Evolutionary conservation across 2,329 filamentous ascomycete species (phyloP), one percentile per base, ranked within the genome.

Genomic region (Venturia asperata): DNA sequence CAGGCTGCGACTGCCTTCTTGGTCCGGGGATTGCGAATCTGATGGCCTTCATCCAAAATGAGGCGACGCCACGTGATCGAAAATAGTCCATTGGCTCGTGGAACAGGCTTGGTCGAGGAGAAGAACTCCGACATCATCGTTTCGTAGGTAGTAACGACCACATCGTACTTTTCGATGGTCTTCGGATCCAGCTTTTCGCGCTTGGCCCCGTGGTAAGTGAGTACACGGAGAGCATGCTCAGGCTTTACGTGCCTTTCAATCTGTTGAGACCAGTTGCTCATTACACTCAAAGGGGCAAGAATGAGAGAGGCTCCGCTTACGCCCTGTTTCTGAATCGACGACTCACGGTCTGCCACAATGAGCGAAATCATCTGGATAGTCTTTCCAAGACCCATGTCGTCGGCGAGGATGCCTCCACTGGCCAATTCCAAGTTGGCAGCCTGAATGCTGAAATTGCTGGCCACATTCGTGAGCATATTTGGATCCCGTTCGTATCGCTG

Each of bases 341-440:
- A 68, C n/a, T 69, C 70, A 61, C 70, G 71, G 66, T 86, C 84
- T 1, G 83, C 79, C 68, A 92, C 77, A 65, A 96, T 87, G 43
- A 95, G 77, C 64, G 90, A 89, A 69, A 96, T 93, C 61, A 92
- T 83, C 73, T 96, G 89, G 10, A 96, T 81, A 0, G 92, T 96
- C 78, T 96, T 96, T 30, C 92, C 92, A 5, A 96, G 77, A 3
- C 92, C 92, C 92, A 96, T 96, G 71, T 96, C 92, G 73, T 96
- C 92, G 1, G 91, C 91, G 10, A 96, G 81, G 62, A 96, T 92
- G 41, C 92, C 92, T 21, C 92, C 92, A 62, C 86, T 90, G 7
- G 90, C 85, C 27, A 96, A 80, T 0, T 78, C 74, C 0, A 91
- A 91, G 1, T 81, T 75, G 2, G 74, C 74, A 0, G 73, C 74